Evolutionary conservation across 495 filamentous ascomycete genomes (phyloP).

Genomic region (Trichoderma erinaceum): DNA sequence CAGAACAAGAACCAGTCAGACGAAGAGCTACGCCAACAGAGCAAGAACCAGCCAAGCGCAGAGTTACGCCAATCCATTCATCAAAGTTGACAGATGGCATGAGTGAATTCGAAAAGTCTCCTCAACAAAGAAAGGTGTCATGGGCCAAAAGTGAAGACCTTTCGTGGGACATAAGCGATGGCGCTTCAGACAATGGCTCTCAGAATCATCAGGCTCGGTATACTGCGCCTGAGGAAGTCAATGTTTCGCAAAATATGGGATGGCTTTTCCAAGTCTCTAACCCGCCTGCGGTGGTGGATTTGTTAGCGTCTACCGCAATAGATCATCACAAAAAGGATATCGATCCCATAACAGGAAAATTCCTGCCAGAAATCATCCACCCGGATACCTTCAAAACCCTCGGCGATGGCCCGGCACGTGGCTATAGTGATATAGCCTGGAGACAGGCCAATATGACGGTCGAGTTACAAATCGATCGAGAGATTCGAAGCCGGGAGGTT

Average conservation of each 20-base stretch:
- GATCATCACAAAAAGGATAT: constrained; percentile 29
- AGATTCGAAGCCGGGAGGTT: constrained; percentile 19
- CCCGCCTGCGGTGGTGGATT: background rate
- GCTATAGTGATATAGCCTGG: constrained; percentile 3
- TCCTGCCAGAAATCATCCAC: constrained; percentile 25
- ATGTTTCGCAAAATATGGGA: background rate
- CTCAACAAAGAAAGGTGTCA: background rate
- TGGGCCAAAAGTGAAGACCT: background rate
- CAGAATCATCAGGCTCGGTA: background rate
- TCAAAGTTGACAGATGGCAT: background rate
- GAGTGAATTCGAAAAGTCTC: background rate
- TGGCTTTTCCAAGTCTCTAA: background rate
- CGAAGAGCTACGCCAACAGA: background rate
- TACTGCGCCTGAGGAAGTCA: background rate
- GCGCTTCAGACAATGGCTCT: background rate
- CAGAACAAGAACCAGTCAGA: background rate
- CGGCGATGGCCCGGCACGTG: background rate
- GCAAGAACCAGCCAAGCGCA: background rate
- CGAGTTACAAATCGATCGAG: background rate
- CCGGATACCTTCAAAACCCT: constrained; percentile 21
- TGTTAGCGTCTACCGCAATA: background rate
- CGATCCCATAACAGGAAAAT: constrained; percentile 26
- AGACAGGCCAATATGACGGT: constrained; percentile 4
- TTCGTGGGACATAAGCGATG: background rate
- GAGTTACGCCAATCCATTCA: background rate